phyloP scores from a whole-genome alignment of 176 grass and related monocot genomes.

The Metroxylon sagu region DNA sequence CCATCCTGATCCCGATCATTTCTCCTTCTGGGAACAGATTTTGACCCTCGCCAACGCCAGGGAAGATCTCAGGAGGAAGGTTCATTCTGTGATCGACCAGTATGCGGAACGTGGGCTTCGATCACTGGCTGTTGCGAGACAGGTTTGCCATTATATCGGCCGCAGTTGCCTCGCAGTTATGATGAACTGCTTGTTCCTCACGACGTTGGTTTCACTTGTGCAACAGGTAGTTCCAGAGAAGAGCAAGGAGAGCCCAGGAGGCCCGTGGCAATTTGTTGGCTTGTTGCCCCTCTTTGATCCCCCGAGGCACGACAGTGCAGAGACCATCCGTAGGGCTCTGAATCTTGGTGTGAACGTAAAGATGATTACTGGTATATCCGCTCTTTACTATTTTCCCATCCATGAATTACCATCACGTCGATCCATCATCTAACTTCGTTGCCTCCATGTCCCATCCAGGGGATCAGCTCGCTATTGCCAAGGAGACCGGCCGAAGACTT shows the following conservation, averaged over 20 bases:
- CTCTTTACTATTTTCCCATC: not conserved
- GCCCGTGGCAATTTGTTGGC: slow-evolving; percentile 17
- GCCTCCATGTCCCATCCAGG: not conserved
- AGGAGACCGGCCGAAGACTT: slow-evolving; percentile 22
- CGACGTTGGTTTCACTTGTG: not conserved
- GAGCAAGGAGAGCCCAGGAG: slow-evolving; percentile 12
- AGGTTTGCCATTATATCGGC: not conserved
- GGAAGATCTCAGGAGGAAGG: slow-evolving; percentile 11
- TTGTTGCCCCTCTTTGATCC: slow-evolving; percentile 17
- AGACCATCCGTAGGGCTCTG: slow-evolving; percentile 18
- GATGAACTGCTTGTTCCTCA: not conserved
- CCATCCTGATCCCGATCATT: too few species aligned
- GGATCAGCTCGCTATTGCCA: slow-evolving; percentile 20
- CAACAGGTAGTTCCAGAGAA: slow-evolving; percentile 14
- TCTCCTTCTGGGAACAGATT: not conserved
- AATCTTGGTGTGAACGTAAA: slow-evolving; percentile 21
- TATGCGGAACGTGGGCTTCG: slow-evolving; percentile 17
- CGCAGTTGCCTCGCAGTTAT: too few species aligned
- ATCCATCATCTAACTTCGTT: not conserved
- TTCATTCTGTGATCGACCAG: slow-evolving; percentile 15
- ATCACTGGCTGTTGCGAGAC: slow-evolving; percentile 21
- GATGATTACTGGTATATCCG: slow-evolving; percentile 8
- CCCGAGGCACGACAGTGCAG: slow-evolving; percentile 17
- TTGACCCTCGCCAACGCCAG: slow-evolving; percentile 13
- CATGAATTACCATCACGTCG: too few species aligned